These are phyloP conservation scores for Avicennia marina DNA, from an alignment of 257 asterid species.

Conservation along the genomic window DNA sequence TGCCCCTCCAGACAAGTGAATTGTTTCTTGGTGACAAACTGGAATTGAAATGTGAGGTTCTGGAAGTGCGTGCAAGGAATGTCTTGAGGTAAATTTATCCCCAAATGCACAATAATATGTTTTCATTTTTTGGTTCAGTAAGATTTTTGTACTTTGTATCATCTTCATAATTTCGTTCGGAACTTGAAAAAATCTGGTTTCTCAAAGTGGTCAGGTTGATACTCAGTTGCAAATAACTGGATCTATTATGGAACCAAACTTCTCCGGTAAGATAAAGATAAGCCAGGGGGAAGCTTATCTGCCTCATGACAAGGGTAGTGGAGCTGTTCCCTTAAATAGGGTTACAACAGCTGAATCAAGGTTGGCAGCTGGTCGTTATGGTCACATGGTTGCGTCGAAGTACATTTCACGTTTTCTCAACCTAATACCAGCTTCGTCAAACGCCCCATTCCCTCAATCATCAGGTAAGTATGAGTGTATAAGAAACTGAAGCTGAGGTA, in stretches of 20 bases:
- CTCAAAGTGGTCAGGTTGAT: conserved; percentile 95
- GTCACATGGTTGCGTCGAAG: conserved; percentile 84
- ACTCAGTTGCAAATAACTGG: conserved; percentile 88
- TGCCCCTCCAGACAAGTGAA: conserved; percentile 73
- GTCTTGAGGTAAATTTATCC: conserved; percentile 56
- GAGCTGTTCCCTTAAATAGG: conserved; percentile 66
- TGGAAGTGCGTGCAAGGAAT: conserved; percentile 95
- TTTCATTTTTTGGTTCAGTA: conserved; percentile 9
- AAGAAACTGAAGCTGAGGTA: conserved; percentile 8
- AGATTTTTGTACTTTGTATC: neutral
- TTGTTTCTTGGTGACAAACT: conserved; percentile 74
- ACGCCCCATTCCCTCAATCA: conserved; percentile 48
- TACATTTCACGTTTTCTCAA: conserved; percentile 89
- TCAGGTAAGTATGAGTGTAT: conserved; percentile 57
- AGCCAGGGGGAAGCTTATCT: conserved; percentile 97
- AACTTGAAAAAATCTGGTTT: conserved; percentile 26
- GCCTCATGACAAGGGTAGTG: conserved; percentile 96
- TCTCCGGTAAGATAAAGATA: conserved; percentile 88
- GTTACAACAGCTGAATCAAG: conserved; percentile 46
- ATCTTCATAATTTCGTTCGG: conserved; percentile 5
- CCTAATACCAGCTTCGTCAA: conserved; percentile 73
- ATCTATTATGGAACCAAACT: conserved; percentile 92
- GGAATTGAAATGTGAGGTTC: conserved; percentile 91
- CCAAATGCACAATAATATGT: neutral
- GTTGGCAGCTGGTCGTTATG: conserved; percentile 63